Evolutionary conservation across 1,139 yeast species (phyloP).

Genomic region (Debaryomyces fabryi): DNA sequence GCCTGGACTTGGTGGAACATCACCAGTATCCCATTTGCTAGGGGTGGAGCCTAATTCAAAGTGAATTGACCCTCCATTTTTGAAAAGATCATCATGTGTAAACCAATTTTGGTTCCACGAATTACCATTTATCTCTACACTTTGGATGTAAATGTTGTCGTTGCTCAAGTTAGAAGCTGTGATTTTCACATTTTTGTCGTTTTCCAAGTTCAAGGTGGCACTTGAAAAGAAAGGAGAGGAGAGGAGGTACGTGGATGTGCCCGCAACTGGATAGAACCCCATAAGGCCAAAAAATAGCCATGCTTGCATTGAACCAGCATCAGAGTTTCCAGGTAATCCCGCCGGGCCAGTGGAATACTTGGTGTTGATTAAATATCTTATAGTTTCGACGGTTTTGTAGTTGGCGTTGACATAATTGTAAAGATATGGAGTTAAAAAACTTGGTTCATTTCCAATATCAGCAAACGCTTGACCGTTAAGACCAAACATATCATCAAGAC

Average conservation of each 20-base stretch:
- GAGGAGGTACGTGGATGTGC: slow-evolving; percentile 38
- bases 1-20: slow-evolving; percentile 31
- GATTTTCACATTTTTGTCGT: slow-evolving; percentile 28
- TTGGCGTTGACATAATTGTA: slow-evolving; percentile 33
- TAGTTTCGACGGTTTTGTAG: slow-evolving; percentile 33
- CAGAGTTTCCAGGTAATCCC: slow-evolving; percentile 43
- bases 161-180: slow-evolving; percentile 27
- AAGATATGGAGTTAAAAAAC: slow-evolving; percentile 35
- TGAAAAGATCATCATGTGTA: slow-evolving; percentile 33
- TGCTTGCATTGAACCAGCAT: slow-evolving; percentile 45
- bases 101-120: slow-evolving; percentile 34
- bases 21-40: slow-evolving; percentile 29
- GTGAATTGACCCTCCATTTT: slow-evolving; percentile 30
- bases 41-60: slow-evolving; percentile 28
- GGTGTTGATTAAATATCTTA: slow-evolving; percentile 31
- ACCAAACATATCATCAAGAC: slow-evolving; percentile 41
- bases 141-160: slow-evolving; percentile 28
- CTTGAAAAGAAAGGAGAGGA: slow-evolving; percentile 35
- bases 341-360: slow-evolving; percentile 27
- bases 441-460: slow-evolving; percentile 40
- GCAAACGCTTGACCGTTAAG: slow-evolving; percentile 31
- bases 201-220: slow-evolving; percentile 25
- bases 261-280: slow-evolving; percentile 42
- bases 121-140: slow-evolving; percentile 32
- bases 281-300: slow-evolving; percentile 39